Evolutionary conservation across 331 rosid species (phyloP).

Genomic region (Arachis monticola): DNA sequence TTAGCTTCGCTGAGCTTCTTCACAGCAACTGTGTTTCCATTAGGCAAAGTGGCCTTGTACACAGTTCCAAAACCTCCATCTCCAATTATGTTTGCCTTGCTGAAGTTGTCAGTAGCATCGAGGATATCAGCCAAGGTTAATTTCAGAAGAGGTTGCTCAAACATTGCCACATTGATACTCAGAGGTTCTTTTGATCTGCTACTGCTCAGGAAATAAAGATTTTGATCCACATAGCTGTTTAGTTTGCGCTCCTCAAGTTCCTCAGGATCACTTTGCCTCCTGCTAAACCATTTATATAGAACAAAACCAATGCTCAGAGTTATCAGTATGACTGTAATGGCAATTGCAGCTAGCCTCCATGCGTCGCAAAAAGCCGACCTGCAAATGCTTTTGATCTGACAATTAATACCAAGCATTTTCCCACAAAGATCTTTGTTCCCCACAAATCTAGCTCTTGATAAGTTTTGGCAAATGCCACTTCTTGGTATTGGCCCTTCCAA

Average conservation of each 20-base stretch:
- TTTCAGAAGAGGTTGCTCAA: conserved; percentile 93
- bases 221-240: conserved; percentile 64
- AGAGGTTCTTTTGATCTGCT: conserved; percentile 93
- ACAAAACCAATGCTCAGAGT: conserved; percentile 53
- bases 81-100: conserved; percentile 94
- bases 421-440: conserved; percentile 87
- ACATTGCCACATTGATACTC: conserved; percentile 92
- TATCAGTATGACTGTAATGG: conserved; percentile 50
- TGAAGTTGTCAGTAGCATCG: conserved; percentile 91
- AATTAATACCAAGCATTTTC: conserved; percentile 56
- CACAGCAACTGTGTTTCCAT: conserved; percentile 82
- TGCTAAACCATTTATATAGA: conserved; percentile 56
- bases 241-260: conserved; percentile 68
- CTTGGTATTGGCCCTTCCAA: conserved; percentile 85
- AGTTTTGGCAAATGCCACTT: conserved; percentile 80
- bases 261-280: conserved; percentile 61
- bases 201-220: conserved; percentile 84
- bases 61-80: conserved; percentile 99
- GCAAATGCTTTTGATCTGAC: conserved; percentile 53
- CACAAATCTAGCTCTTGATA: conserved; percentile 52
- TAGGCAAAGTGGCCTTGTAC: conserved; percentile 83
- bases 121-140: conserved; percentile 76
- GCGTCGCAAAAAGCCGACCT: conserved; percentile 59
- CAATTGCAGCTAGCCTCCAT: conserved; percentile 73
- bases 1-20: conserved; percentile 95